These are phyloP conservation scores for Leccinum barrowsii DNA, from an alignment of 768 basidiomycete genomes.

Conservation along the genomic window DNA sequence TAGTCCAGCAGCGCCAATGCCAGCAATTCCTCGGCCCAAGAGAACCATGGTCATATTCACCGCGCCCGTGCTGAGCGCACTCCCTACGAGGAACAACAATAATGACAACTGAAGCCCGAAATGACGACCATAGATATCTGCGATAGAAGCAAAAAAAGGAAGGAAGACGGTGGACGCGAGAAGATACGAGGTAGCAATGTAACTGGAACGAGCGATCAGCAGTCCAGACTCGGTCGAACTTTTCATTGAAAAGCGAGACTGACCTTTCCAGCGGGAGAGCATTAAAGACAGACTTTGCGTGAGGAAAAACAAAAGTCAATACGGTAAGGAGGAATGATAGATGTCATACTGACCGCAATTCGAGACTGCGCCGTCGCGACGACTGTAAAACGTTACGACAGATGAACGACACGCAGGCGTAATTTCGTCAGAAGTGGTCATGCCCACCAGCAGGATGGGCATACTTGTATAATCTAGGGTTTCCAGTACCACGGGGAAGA, in stretches of 20 bases:
- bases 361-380: slow-evolving; percentile 51
- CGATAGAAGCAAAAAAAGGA: slow-evolving; percentile 46
- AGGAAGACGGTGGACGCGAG: slow-evolving; percentile 52
- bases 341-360: slow-evolving; percentile 39
- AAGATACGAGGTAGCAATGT: slow-evolving; percentile 49
- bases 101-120: slow-evolving; percentile 43
- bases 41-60: slow-evolving; percentile 44
- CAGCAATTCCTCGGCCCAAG: slow-evolving; percentile 46
- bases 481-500: slow-evolving; percentile 42
- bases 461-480: slow-evolving; percentile 30
- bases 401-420: neutral
- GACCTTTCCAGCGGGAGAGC: slow-evolving; percentile 27
- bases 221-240: neutral
- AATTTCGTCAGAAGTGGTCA: neutral
- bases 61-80: slow-evolving; percentile 45
- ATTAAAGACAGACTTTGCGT: slow-evolving; percentile 27
- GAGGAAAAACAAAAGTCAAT: neutral
- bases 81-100: slow-evolving; percentile 44
- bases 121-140: slow-evolving; percentile 50
- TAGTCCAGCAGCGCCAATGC: slow-evolving; percentile 46
- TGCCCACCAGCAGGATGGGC: neutral
- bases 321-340: neutral
- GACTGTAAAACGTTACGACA: slow-evolving; percentile 26
- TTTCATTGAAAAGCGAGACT: neutral
- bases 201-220: slow-evolving; percentile 25